Evolutionary conservation across 2,329 filamentous ascomycete species (phyloP).

Genomic region (Colletotrichum falcatum): DNA sequence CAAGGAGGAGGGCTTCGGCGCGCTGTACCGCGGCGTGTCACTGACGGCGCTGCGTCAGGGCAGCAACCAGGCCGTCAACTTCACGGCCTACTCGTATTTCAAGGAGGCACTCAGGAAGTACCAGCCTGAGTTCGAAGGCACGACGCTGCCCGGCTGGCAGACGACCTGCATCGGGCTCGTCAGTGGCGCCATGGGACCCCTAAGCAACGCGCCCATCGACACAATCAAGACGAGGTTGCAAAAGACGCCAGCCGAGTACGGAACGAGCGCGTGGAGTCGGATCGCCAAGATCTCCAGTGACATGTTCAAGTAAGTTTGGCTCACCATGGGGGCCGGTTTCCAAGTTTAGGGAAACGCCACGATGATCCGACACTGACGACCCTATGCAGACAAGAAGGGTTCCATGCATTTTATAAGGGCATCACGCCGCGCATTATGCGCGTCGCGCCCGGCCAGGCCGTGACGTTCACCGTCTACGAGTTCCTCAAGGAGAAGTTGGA

Average conservation of each 20-base stretch:
- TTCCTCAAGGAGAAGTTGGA: slow-evolving; percentile 80
- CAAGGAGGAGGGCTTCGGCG: slow-evolving; percentile 87
- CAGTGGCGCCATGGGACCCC: slow-evolving; percentile 92
- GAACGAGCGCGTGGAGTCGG: slow-evolving; percentile 82
- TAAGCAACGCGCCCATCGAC: slow-evolving; percentile 97
- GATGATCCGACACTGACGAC: slow-evolving; percentile 4
- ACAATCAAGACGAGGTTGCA: slow-evolving; percentile 98
- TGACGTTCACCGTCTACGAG: slow-evolving; percentile 83
- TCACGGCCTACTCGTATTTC: slow-evolving; percentile 96
- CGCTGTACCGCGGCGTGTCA: slow-evolving; percentile 92
- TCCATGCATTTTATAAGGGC: slow-evolving; percentile 97
- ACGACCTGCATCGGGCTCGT: slow-evolving; percentile 92
- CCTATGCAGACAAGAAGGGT: slow-evolving; percentile 82
- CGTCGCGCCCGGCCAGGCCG: slow-evolving; percentile 93
- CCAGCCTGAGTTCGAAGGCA: slow-evolving; percentile 76
- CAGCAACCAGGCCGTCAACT: slow-evolving; percentile 98
- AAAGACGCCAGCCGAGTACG: slow-evolving; percentile 84
- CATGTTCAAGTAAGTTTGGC: slow-evolving; percentile 78
- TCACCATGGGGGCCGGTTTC: not conserved
- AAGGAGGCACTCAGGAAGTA: slow-evolving; percentile 80
- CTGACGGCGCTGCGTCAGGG: slow-evolving; percentile 95
- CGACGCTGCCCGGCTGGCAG: slow-evolving; percentile 84
- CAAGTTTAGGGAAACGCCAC: too few relatives aligned
- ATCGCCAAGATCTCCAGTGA: slow-evolving; percentile 83
- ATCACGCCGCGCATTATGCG: slow-evolving; percentile 98